Evolutionary conservation across 768 basidiomycete species (phyloP).

Genomic region (Krasilnikovozyma curviuscula): DNA sequence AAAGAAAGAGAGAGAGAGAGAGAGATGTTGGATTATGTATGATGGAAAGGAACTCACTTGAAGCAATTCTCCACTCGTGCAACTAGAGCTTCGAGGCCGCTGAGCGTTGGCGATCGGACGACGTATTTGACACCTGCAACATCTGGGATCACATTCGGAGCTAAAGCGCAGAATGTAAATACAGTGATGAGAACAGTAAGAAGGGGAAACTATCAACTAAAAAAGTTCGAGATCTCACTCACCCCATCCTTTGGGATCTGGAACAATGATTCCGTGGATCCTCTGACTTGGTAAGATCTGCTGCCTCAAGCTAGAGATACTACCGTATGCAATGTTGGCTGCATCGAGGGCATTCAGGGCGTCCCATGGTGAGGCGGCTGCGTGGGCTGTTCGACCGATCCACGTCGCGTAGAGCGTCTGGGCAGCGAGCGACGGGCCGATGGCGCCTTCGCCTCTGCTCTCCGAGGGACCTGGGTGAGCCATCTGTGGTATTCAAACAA

Average conservation of each 20-base stretch:
- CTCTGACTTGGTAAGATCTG: slow-evolving; percentile 68
- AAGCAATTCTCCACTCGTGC: background rate
- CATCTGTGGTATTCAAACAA: too few relatives aligned
- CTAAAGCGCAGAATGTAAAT: too few relatives aligned
- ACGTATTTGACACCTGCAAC: background rate
- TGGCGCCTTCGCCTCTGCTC: too few relatives aligned
- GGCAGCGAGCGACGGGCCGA: slow-evolving; percentile 9
- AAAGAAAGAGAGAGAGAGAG: too few relatives aligned
- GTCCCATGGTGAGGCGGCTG: slow-evolving; percentile 12
- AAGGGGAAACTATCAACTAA: slow-evolving; percentile 42
- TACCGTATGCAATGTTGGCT: slow-evolving; percentile 63
- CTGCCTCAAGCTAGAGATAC: slow-evolving; percentile 60
- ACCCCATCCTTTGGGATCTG: too few relatives aligned
- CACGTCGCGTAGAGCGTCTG: slow-evolving; percentile 11
- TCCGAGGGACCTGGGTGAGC: too few relatives aligned
- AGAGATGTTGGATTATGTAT: too few relatives aligned
- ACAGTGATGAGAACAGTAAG: slow-evolving; percentile 48
- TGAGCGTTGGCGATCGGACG: background rate
- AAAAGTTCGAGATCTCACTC: too few relatives aligned
- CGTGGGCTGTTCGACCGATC: slow-evolving; percentile 16
- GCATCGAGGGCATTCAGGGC: slow-evolving; percentile 38
- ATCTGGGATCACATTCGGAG: too few relatives aligned
- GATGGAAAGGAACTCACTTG: too few relatives aligned
- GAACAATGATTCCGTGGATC: slow-evolving; percentile 57
- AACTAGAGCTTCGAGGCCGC: background rate